Evolutionary conservation across 192 early-diverging fungal genomes (phyloP).

Genomic region (Podila epigama): DNA sequence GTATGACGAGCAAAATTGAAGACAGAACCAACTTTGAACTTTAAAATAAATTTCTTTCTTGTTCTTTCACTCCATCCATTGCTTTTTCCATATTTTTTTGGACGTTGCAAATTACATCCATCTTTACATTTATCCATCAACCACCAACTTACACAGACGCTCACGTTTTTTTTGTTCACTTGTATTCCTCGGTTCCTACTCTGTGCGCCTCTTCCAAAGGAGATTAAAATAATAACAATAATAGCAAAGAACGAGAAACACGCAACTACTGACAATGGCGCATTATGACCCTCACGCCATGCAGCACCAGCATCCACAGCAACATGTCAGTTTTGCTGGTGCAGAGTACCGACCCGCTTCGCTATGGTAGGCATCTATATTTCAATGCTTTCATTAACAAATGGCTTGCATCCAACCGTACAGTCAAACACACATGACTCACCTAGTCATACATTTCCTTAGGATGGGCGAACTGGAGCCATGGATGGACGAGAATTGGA

Average conservation of each 20-base stretch:
- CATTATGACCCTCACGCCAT: background rate
- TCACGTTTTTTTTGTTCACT: constrained; percentile 1
- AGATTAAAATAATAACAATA: too few relatives aligned
- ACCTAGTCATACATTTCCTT: constrained; percentile 4
- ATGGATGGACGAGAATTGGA: constrained; percentile 97
- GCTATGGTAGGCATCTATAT: background rate
- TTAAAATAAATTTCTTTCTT: background rate
- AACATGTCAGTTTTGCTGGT: constrained; percentile 2
- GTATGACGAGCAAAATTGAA: too few relatives aligned
- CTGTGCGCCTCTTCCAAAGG: too few relatives aligned
- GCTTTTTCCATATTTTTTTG: too few relatives aligned
- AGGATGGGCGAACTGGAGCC: constrained; percentile 97
- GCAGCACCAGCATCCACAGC: constrained; percentile 2
- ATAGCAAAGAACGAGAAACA: too few relatives aligned
- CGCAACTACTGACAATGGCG: too few relatives aligned
- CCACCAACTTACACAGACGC: background rate
- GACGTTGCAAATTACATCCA: too few relatives aligned
- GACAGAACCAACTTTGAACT: background rate
- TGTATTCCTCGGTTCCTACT: too few relatives aligned
- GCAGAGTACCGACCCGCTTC: background rate
- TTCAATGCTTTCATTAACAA: background rate
- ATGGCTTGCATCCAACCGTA: background rate
- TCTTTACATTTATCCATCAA: background rate
- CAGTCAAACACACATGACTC: background rate
- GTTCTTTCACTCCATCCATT: background rate